A percentile compares a stretch with the other conserved stretches of the same genome.
Conservation (phyloP, 2,329 filamentous ascomycete genomes). For the Clarireedia sp. region DNA sequence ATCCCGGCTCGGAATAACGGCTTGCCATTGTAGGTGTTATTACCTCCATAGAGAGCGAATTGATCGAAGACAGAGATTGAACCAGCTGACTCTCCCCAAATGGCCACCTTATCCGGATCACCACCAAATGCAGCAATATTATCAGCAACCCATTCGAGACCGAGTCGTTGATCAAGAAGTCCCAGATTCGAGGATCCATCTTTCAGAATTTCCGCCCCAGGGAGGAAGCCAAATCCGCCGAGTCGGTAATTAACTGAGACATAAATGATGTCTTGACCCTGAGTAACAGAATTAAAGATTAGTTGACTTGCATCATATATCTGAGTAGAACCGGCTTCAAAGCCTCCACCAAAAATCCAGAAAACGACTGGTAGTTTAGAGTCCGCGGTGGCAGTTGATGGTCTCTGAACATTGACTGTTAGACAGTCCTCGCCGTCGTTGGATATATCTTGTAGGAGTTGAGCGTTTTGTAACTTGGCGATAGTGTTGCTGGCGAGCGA, state of each 20-base stretch:
- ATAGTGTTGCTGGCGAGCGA: background rate
- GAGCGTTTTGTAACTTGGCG: background rate
- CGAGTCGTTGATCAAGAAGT: slow-evolving; percentile 63
- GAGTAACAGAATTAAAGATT: slow-evolving; percentile 37
- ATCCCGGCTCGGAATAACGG: slow-evolving; percentile 68
- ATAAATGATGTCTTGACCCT: slow-evolving; percentile 59
- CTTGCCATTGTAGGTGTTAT: slow-evolving; percentile 67
- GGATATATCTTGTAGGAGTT: background rate
- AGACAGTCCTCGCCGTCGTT: slow-evolving; percentile 30
- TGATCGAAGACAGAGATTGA: slow-evolving; percentile 70
- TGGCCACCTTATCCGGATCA: slow-evolving; percentile 34
- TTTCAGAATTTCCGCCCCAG: slow-evolving; percentile 57
- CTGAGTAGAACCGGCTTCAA: slow-evolving; percentile 35
- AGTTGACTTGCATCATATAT: slow-evolving; percentile 45
- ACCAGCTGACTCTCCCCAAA: slow-evolving; percentile 48
- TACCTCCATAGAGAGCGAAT: slow-evolving; percentile 64
- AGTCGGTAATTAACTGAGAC: slow-evolving; percentile 74
- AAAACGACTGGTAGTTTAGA: slow-evolving; percentile 39
- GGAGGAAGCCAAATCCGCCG: slow-evolving; percentile 66
- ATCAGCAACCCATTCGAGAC: slow-evolving; percentile 64
- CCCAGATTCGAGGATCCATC: slow-evolving; percentile 66
- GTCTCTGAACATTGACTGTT: slow-evolving; percentile 31
- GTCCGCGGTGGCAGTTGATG: slow-evolving; percentile 39
- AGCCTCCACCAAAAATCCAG: slow-evolving; percentile 29
- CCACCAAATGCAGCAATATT: slow-evolving; percentile 74